Evolutionary conservation across 2,329 filamentous ascomycete genomes (phyloP).

Genomic region (Volutella citrinella): DNA sequence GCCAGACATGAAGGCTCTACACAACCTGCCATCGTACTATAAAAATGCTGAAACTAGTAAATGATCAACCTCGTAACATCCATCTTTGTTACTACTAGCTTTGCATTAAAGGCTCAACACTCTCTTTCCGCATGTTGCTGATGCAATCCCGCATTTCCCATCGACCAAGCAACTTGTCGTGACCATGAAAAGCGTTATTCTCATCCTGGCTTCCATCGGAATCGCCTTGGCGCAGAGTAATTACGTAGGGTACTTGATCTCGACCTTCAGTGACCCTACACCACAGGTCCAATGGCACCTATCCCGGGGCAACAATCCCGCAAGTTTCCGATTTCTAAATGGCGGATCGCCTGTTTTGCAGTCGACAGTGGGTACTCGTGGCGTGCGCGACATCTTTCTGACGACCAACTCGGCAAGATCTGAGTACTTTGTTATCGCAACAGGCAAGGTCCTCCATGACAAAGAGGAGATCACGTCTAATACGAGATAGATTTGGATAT

Average conservation of each 20-base stretch:
- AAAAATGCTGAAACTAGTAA: no score
- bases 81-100: no score
- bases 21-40: no score
- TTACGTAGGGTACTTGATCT: constrained; percentile 32
- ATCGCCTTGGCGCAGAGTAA: no score
- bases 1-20: no score
- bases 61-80: no score
- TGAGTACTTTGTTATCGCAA: constrained; percentile 34
- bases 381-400: constrained; percentile 33
- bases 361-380: constrained; percentile 32
- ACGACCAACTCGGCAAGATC: constrained; percentile 30
- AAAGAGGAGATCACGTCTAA: neutral
- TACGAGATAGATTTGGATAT: constrained; percentile 32
- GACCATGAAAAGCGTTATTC: no score
- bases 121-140: no score
- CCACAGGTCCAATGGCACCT: constrained; percentile 33
- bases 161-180: no score
- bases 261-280: constrained; percentile 32
- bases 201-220: no score
- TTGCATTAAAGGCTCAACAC: no score
- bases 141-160: no score
- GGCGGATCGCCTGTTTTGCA: constrained; percentile 28
- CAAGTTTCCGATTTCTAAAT: constrained; percentile 31
- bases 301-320: constrained; percentile 29
- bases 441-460: constrained; percentile 22